phyloP scores from a whole-genome alignment of 2,329 filamentous ascomycete genomes.

The Magnaporthales sp. region DNA sequence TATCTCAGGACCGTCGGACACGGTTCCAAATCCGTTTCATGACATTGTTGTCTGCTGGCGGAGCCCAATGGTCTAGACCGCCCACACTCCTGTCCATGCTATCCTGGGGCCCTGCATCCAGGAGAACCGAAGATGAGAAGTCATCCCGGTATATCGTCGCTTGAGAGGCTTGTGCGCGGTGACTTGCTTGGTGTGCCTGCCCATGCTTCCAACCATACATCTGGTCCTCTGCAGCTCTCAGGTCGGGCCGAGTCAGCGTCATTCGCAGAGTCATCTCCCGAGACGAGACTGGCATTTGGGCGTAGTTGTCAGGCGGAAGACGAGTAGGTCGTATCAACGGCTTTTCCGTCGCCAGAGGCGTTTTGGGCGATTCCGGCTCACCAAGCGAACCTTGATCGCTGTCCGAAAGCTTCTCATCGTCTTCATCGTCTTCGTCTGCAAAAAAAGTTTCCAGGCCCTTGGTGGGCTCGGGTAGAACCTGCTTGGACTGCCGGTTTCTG shows the following conservation, averaged over 20 bases:
- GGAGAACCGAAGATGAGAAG: constrained; percentile 20
- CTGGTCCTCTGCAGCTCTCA: constrained; percentile 65
- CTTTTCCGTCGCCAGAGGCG: constrained; percentile 39
- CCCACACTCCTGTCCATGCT: constrained; percentile 45
- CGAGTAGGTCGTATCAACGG: constrained; percentile 19
- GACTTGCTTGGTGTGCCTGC: constrained; percentile 33
- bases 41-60: constrained; percentile 39
- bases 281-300: constrained; percentile 46
- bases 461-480: constrained; percentile 20
- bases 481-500: constrained; percentile 17
- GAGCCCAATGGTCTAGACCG: constrained; percentile 42
- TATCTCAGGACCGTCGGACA: constrained; percentile 34
- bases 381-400: constrained; percentile 46
- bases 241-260: constrained; percentile 85
- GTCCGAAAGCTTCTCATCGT: constrained; percentile 47
- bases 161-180: constrained; percentile 25
- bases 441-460: constrained; percentile 42
- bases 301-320: constrained; percentile 26
- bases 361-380: constrained; percentile 52
- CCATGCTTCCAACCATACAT: constrained; percentile 54
- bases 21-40: constrained; percentile 59
- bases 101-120: constrained; percentile 33
- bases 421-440: constrained; percentile 33
- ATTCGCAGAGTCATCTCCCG: constrained; percentile 94
- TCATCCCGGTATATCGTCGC: constrained; percentile 22